Evolutionary conservation across 495 filamentous ascomycete genomes (phyloP), one percentile per base, ranked within the genome.

Genomic region (Pyronema domesticum): DNA sequence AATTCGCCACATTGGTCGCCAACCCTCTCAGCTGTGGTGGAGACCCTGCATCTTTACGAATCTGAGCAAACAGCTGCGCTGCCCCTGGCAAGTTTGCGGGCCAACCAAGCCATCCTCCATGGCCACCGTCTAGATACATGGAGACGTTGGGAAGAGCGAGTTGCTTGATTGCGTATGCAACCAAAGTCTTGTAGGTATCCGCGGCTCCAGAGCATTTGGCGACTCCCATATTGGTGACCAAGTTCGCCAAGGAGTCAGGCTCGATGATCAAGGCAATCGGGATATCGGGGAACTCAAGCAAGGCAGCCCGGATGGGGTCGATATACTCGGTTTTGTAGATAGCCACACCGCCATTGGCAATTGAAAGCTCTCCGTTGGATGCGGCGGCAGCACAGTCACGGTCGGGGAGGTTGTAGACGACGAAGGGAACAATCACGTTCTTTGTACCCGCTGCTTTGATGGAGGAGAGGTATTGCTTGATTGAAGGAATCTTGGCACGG

Each of bases 111-210:
- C 84, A 91, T 59, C 85, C 85, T 52, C 74, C 80, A 72, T 84
- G 80, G 67, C 82, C 85, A 53, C 82, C 85, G 64, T 91, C 85
- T 47, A 91, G 59, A 68, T 91, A 89, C 84, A 85, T 85, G 59
- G 80, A 68, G 55, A 89, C 83, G 69, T 89, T 87, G 58, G 77
- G 75, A 10, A 88, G 73, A 70, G 85, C 80, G 59, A 89, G 73
- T 57, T 76, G 68, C 58, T 75, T 74, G 57, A 89, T 66, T 4
- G 85, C 83, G 64, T 91, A 88, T 10, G 79, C 75, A 37, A 80
- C 77, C 65, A 81, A 77, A 46, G 80, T 76, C 58, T 79, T 73
- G 70, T 94, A 91, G 9, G 78, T 74, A 37, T 68, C 55, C 44
- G 78, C 71, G 50, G 80, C 76, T 58, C 76, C 68, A 53, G 79